These are phyloP conservation scores for Euphorbia peplus DNA, from an alignment of 345 rosid genomes.

Conservation along the genomic window DNA sequence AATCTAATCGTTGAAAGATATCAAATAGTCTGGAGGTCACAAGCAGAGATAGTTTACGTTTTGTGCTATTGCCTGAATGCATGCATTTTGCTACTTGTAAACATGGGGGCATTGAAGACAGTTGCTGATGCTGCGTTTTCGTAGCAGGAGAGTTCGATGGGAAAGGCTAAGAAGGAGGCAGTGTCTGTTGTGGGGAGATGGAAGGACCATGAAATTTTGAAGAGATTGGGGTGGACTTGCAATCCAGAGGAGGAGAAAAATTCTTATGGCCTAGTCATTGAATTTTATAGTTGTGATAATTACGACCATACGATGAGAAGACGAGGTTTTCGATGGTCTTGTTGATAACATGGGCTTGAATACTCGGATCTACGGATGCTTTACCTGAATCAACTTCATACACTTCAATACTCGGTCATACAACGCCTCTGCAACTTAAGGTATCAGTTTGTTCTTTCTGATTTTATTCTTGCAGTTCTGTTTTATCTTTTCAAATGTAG, in stretches of 20 bases:
- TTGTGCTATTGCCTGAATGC: no score
- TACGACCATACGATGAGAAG: conserved; percentile 6
- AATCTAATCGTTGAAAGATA: no score
- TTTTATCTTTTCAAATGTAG: no score
- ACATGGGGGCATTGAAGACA: conserved; percentile 49
- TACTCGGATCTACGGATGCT: conserved; percentile 29
- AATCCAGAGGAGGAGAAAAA: conserved; percentile 35
- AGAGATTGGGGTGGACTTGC: conserved; percentile 74
- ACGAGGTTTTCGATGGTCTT: conserved; percentile 20
- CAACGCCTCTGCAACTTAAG: no score
- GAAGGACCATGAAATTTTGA: conserved; percentile 67
- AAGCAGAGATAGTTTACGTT: no score
- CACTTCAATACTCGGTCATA: no score
- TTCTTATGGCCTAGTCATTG: neutral
- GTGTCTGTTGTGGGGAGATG: conserved; percentile 62
- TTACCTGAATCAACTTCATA: conserved; percentile 38
- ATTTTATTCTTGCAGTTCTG: no score
- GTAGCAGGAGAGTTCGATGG: conserved; percentile 78
- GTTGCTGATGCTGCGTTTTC: conserved; percentile 71
- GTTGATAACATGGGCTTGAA: conserved; percentile 21
- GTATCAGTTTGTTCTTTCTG: no score
- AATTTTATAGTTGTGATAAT: neutral
- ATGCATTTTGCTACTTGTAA: no score
- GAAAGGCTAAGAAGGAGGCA: conserved; percentile 86
- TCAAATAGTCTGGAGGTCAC: no score